Evolutionary conservation across 345 rosid species (phyloP), one percentile per base, ranked within the genome.

Genomic region (Brassica incana): DNA sequence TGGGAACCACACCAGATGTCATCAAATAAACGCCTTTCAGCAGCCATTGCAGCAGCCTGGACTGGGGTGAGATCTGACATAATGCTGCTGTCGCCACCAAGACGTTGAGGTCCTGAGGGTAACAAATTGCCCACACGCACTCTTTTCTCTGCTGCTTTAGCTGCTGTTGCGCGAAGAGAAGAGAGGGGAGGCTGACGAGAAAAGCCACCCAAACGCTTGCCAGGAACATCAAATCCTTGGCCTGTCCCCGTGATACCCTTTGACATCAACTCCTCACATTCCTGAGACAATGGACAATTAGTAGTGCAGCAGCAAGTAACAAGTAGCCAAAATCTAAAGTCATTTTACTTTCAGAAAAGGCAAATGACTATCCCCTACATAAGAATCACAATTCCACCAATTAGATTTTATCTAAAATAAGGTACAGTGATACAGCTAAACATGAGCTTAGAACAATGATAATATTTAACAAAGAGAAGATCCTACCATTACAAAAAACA

Each of bases 1-100:
- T 83, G 86, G 64, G 96, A 95, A 73, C 88, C 98, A 75, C 98
- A 91, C 94, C 80, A 89, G 14, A 95, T 81, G 71, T 91, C 97
- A 86, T 93, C 97, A 82, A 86, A 88, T 11, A 88, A 74, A 73
- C 98, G 14, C 80, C 97, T 95, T 89, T 93, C 98, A 12, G 97
- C 96, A 62, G 98, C 99, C 97, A 93, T 91, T 2, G 96, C 97
- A 68, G 97, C 97, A 65, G 98, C 99, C 85, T 93, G 98, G 27
- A 86, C 72, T 64, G 98, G 99, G 82, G 89, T 91, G 56, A 93
- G 97, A 35, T 89, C 89, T 69, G 38, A 85, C 99, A 87, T 95
- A 16, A 93, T 85, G 84, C 72, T 80, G 86, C 83, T 87, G 75
- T 91, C 90, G 67, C 99, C 96, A 4, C 99, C 99, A 67, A 93